These are phyloP conservation scores for Venturia oleaginea DNA, from an alignment of 2,329 filamentous ascomycete genomes.

Conservation along the genomic window DNA sequence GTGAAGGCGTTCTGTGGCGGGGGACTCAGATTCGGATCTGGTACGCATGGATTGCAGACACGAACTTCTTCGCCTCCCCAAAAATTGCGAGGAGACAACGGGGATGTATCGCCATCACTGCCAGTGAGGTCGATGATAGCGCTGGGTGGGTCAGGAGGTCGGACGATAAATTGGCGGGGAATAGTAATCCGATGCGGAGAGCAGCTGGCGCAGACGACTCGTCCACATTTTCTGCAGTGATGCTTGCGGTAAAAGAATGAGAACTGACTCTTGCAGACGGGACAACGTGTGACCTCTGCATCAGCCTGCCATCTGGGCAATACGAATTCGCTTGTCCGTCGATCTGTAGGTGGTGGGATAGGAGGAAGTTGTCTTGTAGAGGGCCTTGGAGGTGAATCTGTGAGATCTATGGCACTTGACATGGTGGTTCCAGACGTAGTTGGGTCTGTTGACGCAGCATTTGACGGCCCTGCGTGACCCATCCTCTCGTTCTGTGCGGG, in stretches of 20 bases:
- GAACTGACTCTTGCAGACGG: constrained; percentile 74
- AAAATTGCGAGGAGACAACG: constrained; percentile 27
- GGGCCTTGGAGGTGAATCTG: background rate
- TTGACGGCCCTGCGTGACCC: constrained; percentile 2
- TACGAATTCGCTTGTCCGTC: constrained; percentile 35
- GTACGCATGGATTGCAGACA: constrained; percentile 64
- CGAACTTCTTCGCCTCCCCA: constrained; percentile 60
- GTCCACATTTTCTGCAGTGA: constrained; percentile 89
- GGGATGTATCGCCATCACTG: constrained; percentile 19
- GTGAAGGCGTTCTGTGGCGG: constrained; percentile 37
- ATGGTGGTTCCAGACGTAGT: background rate
- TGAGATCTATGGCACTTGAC: background rate
- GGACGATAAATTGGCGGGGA: constrained; percentile 84
- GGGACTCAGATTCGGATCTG: constrained; percentile 55
- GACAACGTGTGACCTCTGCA: constrained; percentile 69
- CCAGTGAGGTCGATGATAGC: constrained; percentile 37
- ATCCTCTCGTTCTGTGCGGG: background rate
- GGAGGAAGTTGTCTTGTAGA: background rate
- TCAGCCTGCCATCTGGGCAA: constrained; percentile 85
- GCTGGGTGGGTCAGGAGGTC: constrained; percentile 49
- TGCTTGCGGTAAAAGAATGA: constrained; percentile 83
- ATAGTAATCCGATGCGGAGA: constrained; percentile 94
- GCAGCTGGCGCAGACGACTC: constrained; percentile 82
- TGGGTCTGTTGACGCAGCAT: background rate
- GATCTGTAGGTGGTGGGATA: background rate